These are phyloP conservation scores for Fusarium chuoi DNA, from an alignment of 2,329 filamentous ascomycete genomes.

Conservation along the genomic window DNA sequence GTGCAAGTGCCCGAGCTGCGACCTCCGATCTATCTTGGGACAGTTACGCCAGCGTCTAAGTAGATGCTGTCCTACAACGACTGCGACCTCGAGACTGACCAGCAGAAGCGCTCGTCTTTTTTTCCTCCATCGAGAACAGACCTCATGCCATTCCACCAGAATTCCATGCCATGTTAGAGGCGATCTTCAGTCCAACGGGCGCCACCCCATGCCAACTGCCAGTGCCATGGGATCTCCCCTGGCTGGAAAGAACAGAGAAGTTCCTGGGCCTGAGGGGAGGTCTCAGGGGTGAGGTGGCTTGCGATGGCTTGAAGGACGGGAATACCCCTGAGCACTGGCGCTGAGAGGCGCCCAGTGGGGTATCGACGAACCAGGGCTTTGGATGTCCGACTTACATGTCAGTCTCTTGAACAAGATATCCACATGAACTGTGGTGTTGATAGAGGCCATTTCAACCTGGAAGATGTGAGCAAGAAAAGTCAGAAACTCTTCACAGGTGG, in stretches of 20 bases:
- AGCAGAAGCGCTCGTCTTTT: slow-evolving; percentile 28
- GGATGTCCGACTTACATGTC: slow-evolving; percentile 30
- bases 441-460: not conserved
- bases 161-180: slow-evolving; percentile 37
- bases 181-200: slow-evolving; percentile 37
- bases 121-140: not conserved
- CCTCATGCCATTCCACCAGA: slow-evolving; percentile 38
- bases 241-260: slow-evolving; percentile 14
- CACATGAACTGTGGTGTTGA: slow-evolving; percentile 5
- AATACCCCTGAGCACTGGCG: slow-evolving; percentile 42
- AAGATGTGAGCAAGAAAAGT: not conserved
- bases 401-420: slow-evolving; percentile 23
- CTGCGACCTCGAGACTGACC: slow-evolving; percentile 36
- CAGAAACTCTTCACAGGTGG: not conserved
- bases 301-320: slow-evolving; percentile 31
- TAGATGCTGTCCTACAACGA: slow-evolving; percentile 3
- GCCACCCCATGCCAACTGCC: slow-evolving; percentile 33
- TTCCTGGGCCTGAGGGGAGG: slow-evolving; percentile 25
- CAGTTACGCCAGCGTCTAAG: slow-evolving; percentile 34
- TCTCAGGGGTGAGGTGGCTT: slow-evolving; percentile 19
- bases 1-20: not conserved
- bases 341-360: slow-evolving; percentile 44
- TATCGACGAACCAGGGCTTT: slow-evolving; percentile 22
- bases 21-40: slow-evolving; percentile 14
- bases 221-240: slow-evolving; percentile 33